phyloP scores from a whole-genome alignment of 108 stramenopile species.

The Pseudonitzschia multiseries region DNA sequence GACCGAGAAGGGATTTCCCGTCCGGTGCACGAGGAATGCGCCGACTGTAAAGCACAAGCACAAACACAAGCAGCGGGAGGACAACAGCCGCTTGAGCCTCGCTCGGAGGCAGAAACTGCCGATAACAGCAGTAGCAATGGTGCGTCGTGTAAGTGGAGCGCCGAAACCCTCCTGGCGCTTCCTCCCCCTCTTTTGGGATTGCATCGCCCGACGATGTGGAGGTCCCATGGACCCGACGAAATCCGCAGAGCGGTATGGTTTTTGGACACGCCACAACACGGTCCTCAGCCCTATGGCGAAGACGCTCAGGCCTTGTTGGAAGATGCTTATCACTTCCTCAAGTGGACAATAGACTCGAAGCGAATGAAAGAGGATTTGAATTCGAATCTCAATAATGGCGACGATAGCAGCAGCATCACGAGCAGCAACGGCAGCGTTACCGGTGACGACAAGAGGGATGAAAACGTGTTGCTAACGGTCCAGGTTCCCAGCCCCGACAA shows the following conservation, averaged over 20 bases:
- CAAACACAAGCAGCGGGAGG: too few species aligned
- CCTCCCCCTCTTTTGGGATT: constrained; percentile 41
- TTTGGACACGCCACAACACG: constrained; percentile 57
- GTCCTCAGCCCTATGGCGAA: constrained; percentile 68
- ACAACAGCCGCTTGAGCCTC: too few species aligned
- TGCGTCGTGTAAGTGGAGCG: not conserved
- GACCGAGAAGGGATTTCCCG: constrained; percentile 1
- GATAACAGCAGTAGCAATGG: too few species aligned
- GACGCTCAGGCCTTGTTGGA: constrained; percentile 52
- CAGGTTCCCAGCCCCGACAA: constrained; percentile 63
- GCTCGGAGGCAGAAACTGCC: too few species aligned
- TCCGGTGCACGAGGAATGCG: not conserved
- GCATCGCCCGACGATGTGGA: constrained; percentile 65
- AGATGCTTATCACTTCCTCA: constrained; percentile 68
- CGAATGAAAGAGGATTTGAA: too few species aligned
- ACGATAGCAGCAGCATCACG: too few species aligned
- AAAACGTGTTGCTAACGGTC: constrained; percentile 45
- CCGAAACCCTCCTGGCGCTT: constrained; percentile 10
- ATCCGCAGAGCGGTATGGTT: constrained; percentile 61
- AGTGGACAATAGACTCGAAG: constrained; percentile 41
- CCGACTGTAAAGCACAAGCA: too few species aligned
- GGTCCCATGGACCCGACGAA: constrained; percentile 63
- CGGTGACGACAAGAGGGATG: constrained; percentile 9
- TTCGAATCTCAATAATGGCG: not conserved
- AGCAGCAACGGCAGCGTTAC: not conserved